phyloP scores from a whole-genome alignment of 768 basidiomycete genomes.

The Tulasnella sp. region DNA sequence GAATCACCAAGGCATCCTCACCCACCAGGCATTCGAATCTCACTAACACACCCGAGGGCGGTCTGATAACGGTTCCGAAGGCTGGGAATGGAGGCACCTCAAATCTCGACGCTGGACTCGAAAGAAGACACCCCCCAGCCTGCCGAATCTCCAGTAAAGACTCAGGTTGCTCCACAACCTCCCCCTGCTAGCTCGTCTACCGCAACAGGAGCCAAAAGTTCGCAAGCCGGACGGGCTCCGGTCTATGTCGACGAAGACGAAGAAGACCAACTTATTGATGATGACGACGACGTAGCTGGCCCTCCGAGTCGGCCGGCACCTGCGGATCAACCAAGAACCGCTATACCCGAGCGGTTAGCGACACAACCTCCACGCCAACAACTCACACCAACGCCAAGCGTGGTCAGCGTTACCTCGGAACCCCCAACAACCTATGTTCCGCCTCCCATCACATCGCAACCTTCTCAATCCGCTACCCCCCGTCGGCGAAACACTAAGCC shows the following conservation, averaged over 20 bases:
- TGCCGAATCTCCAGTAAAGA: neutral
- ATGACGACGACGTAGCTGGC: constrained; percentile 18
- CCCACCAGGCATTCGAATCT: neutral
- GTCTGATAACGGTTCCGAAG: neutral
- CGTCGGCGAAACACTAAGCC: constrained; percentile 11
- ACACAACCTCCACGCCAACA: neutral
- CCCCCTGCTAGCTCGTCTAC: neutral
- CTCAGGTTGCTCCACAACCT: neutral
- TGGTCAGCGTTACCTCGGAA: neutral
- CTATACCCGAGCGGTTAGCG: neutral
- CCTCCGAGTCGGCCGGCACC: neutral
- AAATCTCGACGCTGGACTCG: constrained; percentile 17
- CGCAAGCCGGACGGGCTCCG: neutral
- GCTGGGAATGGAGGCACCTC: constrained; percentile 8
- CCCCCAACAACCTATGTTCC: constrained; percentile 3
- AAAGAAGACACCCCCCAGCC: constrained; percentile 18
- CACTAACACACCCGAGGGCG: neutral
- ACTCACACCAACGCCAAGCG: neutral
- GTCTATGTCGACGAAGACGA: constrained; percentile 24
- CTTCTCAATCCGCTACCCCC: constrained; percentile 1
- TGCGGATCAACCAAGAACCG: neutral
- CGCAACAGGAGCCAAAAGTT: neutral
- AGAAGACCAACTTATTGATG: constrained; percentile 19
- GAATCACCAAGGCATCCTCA: neutral
- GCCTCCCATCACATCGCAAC: neutral